These are phyloP conservation scores for Eucalyptus virginea DNA, from an alignment of 345 rosid genomes.

Conservation along the genomic window DNA sequence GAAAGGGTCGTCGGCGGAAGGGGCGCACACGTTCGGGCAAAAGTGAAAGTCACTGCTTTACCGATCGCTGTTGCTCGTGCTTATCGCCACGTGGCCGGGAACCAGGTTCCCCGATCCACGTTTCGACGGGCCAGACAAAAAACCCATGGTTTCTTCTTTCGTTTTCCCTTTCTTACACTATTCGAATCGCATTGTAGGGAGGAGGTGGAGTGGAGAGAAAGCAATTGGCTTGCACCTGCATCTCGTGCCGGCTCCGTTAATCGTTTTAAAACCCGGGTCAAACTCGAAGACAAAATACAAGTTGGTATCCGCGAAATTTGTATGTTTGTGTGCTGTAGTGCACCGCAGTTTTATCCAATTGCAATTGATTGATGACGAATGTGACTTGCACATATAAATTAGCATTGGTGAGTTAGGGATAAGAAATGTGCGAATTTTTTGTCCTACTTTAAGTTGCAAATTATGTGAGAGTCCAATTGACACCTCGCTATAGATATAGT, in stretches of 20 bases:
- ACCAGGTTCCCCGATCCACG: background rate
- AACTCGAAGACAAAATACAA: background rate
- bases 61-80: background rate
- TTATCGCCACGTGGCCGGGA: background rate
- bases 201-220: background rate
- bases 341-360: background rate
- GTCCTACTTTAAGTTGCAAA: background rate
- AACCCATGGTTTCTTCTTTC: background rate
- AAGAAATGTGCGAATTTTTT: background rate
- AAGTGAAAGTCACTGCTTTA: background rate
- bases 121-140: background rate
- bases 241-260: background rate
- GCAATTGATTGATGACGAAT: background rate
- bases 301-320: background rate
- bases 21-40: background rate
- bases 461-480: background rate
- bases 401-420: background rate
- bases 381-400: background rate
- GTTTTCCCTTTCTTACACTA: background rate
- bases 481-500: background rate
- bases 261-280: background rate
- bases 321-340: background rate
- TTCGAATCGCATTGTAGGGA: background rate
- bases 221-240: background rate
- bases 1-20: background rate